Conservation (phyloP, 257 asterid species). For the Solanum stenotomum region DNA sequence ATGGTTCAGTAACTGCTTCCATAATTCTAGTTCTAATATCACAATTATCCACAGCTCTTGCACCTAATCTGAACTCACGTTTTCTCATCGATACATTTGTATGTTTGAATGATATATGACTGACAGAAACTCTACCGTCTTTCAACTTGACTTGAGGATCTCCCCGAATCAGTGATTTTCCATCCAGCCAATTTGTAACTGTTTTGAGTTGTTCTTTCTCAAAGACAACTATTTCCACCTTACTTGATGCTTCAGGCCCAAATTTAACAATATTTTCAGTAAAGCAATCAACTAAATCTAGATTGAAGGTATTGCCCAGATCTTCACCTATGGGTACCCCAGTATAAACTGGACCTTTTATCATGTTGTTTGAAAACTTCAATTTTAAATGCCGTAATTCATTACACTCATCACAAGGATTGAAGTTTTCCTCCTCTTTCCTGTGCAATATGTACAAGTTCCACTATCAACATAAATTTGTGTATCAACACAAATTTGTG, state of each 20-base stretch:
- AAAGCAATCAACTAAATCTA: not conserved
- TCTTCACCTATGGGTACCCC: not conserved
- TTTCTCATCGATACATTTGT: not conserved
- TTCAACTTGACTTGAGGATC: not conserved
- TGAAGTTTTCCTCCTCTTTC: not conserved
- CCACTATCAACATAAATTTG: too few relatives aligned
- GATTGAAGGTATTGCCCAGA: not conserved
- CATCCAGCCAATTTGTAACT: not conserved
- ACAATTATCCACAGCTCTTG: not conserved
- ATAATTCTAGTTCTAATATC: not conserved
- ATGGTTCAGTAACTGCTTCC: not conserved
- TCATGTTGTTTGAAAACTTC: not conserved
- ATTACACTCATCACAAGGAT: not conserved
- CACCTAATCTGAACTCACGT: not conserved
- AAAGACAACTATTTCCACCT: constrained; percentile 1
- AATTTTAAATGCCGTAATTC: not conserved
- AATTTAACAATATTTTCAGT: not conserved
- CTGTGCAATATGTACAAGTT: not conserved
- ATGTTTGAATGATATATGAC: not conserved
- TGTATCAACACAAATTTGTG: too few relatives aligned
- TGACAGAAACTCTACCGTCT: not conserved
- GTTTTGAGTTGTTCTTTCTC: not conserved
- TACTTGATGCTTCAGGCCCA: not conserved
- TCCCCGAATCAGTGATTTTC: not conserved
- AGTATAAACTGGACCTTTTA: not conserved